These are phyloP conservation scores for Fagus sylvatica DNA, from an alignment of 306 rosid genomes.

Conservation along the genomic window DNA sequence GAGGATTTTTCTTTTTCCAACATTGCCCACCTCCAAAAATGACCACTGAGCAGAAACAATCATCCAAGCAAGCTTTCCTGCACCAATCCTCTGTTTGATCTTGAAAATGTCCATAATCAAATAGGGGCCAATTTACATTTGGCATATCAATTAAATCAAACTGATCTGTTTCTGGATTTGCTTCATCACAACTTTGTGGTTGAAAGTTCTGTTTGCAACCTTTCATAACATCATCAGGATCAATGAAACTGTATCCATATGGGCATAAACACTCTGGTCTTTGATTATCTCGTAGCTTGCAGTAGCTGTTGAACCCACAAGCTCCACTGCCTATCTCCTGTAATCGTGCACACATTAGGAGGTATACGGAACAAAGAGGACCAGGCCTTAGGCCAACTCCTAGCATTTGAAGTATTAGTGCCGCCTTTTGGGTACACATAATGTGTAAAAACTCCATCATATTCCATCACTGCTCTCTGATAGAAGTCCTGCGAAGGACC, in stretches of 20 bases:
- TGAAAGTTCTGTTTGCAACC: conserved; percentile 34
- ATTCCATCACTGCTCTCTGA: conserved; percentile 57
- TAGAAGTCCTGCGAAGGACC: conserved; percentile 23
- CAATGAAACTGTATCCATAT: conserved; percentile 11
- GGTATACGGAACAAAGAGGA: too few relatives aligned
- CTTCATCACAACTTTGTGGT: conserved; percentile 35
- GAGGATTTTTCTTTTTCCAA: conserved; percentile 28
- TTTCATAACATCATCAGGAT: conserved; percentile 24
- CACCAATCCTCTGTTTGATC: conserved; percentile 31
- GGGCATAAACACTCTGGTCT: conserved; percentile 32
- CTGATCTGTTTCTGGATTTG: background rate
- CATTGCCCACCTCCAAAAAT: conserved; percentile 7
- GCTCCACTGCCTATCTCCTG: too few relatives aligned
- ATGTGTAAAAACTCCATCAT: conserved; percentile 53
- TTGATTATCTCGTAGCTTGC: too few relatives aligned
- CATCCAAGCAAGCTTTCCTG: conserved; percentile 26
- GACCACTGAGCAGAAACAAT: conserved; percentile 36
- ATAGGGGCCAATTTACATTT: conserved; percentile 4
- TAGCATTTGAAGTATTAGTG: too few relatives aligned
- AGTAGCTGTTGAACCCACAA: too few relatives aligned
- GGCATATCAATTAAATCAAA: conserved; percentile 4
- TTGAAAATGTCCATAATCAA: background rate
- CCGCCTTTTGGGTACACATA: conserved; percentile 34
- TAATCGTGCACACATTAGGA: too few relatives aligned
- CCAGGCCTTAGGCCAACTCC: too few relatives aligned